phyloP scores from a whole-genome alignment of 495 filamentous ascomycete species.

The Penicillium coffeae region DNA sequence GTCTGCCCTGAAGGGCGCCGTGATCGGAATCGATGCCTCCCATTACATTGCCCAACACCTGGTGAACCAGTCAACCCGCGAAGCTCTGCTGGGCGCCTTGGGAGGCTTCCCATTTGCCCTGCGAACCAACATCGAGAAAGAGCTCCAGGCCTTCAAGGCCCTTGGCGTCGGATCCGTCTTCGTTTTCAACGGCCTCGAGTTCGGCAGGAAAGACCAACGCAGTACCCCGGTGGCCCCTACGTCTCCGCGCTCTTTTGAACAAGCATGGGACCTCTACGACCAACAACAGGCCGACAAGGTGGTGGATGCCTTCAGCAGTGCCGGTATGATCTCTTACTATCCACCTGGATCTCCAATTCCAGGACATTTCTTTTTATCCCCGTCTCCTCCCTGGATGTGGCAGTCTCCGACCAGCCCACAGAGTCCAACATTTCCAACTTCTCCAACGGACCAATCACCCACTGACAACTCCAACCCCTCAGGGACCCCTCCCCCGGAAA shows the following conservation, averaged over 20 bases:
- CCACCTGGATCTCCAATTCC: not conserved
- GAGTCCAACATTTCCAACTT: not conserved
- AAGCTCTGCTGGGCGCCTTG: slow-evolving; percentile 84
- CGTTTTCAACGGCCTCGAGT: slow-evolving; percentile 82
- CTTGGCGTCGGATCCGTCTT: slow-evolving; percentile 68
- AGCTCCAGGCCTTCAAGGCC: slow-evolving; percentile 63
- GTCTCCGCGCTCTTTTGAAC: slow-evolving; percentile 44
- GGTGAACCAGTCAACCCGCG: slow-evolving; percentile 60
- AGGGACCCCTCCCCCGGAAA: slow-evolving; percentile 55
- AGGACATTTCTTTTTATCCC: not conserved
- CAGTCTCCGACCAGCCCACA: not conserved
- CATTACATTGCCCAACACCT: slow-evolving; percentile 80
- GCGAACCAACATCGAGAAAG: slow-evolving; percentile 63
- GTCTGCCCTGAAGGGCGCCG: slow-evolving; percentile 64
- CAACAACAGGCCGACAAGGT: slow-evolving; percentile 72
- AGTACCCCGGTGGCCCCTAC: slow-evolving; percentile 43
- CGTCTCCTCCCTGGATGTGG: not conserved
- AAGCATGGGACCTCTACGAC: slow-evolving; percentile 86
- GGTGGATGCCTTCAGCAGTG: slow-evolving; percentile 75
- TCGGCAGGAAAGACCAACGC: slow-evolving; percentile 63
- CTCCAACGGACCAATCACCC: not conserved
- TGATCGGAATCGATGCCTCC: slow-evolving; percentile 83
- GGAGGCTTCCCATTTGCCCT: slow-evolving; percentile 84
- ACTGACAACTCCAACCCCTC: slow-evolving; percentile 19
- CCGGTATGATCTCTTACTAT: slow-evolving; percentile 53